These are phyloP conservation scores for Pseudevernia furfuracea DNA, from an alignment of 495 filamentous ascomycete genomes.

Conservation along the genomic window DNA sequence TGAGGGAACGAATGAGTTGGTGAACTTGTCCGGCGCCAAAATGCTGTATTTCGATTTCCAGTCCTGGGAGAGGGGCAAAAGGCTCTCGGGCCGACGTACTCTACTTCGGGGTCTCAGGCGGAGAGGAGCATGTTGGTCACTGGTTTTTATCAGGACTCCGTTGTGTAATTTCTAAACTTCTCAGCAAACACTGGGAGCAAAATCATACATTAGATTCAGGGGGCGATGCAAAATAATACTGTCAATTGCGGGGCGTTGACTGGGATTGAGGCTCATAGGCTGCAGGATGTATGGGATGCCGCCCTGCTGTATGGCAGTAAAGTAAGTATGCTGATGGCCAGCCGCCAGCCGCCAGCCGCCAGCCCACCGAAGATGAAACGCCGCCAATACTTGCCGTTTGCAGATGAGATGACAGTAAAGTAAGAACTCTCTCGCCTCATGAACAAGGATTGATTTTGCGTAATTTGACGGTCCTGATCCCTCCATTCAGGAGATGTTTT, in stretches of 20 bases:
- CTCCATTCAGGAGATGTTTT: not conserved
- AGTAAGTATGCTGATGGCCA: too few species aligned
- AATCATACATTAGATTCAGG: too few species aligned
- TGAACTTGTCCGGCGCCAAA: not conserved
- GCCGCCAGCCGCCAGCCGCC: too few species aligned
- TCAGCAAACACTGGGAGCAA: not conserved
- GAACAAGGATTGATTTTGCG: not conserved
- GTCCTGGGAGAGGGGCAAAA: not conserved
- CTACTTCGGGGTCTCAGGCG: too few species aligned
- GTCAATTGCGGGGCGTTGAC: too few species aligned
- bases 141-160: not conserved
- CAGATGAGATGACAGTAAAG: too few species aligned
- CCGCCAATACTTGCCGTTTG: not conserved
- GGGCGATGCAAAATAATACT: too few species aligned
- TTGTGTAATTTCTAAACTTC: not conserved
- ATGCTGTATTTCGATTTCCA: not conserved
- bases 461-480: not conserved
- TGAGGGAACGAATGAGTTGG: not conserved
- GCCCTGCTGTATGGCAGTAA: too few species aligned
- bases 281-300: not conserved
- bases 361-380: not conserved
- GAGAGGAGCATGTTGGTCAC: too few species aligned
- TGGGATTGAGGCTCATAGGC: not conserved
- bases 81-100: not conserved
- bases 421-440: too few species aligned